These are phyloP conservation scores for Trichoderma cornu-damae DNA, from an alignment of 2,329 filamentous ascomycete genomes.

Conservation along the genomic window DNA sequence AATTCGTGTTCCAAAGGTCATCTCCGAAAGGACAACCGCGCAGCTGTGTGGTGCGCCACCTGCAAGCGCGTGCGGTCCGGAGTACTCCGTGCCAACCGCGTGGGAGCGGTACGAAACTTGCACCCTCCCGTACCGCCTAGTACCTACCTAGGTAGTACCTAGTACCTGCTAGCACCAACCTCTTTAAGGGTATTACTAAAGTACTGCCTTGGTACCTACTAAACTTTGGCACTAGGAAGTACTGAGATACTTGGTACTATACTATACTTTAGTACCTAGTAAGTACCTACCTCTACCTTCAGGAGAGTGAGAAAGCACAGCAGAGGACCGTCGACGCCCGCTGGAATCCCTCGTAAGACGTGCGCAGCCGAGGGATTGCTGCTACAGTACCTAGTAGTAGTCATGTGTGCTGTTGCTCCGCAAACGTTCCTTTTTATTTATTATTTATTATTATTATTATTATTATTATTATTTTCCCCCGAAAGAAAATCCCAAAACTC, in stretches of 20 bases:
- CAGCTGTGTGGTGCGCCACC: slow-evolving; percentile 1
- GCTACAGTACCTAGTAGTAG: background rate
- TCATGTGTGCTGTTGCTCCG: background rate
- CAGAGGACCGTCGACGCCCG: background rate
- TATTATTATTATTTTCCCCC: no score
- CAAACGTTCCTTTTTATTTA: background rate
- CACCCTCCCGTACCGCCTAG: background rate
- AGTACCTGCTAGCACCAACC: no score
- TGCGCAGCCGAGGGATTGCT: background rate
- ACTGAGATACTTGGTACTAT: no score
- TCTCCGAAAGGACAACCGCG: slow-evolving; percentile 9
- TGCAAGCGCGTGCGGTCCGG: background rate
- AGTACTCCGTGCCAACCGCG: slow-evolving; percentile 7
- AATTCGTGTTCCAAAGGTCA: slow-evolving; percentile 2
- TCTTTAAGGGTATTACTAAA: no score
- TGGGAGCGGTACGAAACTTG: background rate
- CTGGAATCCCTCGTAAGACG: background rate
- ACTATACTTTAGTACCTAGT: no score
- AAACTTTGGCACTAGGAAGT: no score
- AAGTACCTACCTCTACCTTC: no score
- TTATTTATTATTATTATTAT: no score
- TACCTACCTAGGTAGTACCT: no score
- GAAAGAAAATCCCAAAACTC: no score
- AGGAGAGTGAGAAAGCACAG: no score
- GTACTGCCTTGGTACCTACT: no score